Evolutionary conservation across 768 basidiomycete species (phyloP), one percentile per base, ranked within the genome.

Genomic region (Mycena haematopus): DNA sequence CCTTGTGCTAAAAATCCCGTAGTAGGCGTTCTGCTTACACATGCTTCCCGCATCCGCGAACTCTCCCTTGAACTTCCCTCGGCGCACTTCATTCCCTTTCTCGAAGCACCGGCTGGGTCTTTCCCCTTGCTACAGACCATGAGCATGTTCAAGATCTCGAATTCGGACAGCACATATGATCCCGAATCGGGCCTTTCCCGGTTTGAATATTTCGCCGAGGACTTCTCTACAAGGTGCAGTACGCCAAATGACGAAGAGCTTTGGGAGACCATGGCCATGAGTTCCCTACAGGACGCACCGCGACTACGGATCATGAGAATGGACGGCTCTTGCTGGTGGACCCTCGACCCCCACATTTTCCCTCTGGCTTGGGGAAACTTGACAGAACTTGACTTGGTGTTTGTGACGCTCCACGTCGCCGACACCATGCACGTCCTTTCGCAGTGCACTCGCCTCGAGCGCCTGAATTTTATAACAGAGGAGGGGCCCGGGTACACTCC

Each of bases 41-140:
- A 58, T 21, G 27, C 56, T 6, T 40, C 56, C 14, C 56, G 47
- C 17, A 58, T 58, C 25, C 25, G 47, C 47, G 24, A 35, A 3
- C 56, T 58, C 35, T 40, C 33, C 11, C 56, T 58, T 8, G 21
- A 49, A n/a, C 46, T 58, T 29, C 56, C 56, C 7, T 22, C 31
- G 3, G 25, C 24, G 1, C 53, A 55, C 22, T 55, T 55, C n/a
- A 36, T 15, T 14, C 60, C 17, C 2, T 33, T 61, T 6, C 25
- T 55, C 29, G 36, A 22, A 9, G 13, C 35, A 13, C 35, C 42
- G 17, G 21, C 33, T 0, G 40, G 52, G 9, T 17, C 44, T 0
- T 60, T 60, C 33, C 52, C 51, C 1, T 0, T 53, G 15, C 9
- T 60, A 19, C 42, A 53, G 33, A 38, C 2, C 9, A n/a, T 60